Evolutionary conservation across 371 early-diverging fungal genomes (phyloP).

Genomic region (Mucor racemosus): DNA sequence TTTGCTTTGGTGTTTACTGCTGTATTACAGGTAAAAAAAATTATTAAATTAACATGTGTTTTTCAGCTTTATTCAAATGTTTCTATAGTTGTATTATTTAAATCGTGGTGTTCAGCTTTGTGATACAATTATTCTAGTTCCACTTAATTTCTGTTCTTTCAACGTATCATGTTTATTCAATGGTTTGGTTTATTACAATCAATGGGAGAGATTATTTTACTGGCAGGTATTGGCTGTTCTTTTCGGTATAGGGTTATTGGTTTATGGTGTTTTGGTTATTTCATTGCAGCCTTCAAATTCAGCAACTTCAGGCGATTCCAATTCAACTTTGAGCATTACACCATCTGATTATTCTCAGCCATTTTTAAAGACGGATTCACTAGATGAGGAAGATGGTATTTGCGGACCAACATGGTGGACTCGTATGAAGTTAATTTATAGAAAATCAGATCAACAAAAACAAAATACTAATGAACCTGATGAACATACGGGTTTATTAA

Average conservation of each 20-base stretch:
- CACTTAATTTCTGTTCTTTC: conserved; percentile 80
- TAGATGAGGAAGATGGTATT: conserved; percentile 20
- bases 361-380: conserved; percentile 22
- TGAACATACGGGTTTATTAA: conserved; percentile 27
- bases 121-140: conserved; percentile 80
- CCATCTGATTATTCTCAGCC: conserved; percentile 23
- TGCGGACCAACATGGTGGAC: conserved; percentile 27
- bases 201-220: conserved; percentile 69
- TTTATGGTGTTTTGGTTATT: conserved; percentile 70
- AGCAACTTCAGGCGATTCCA: background rate
- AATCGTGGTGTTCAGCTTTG: conserved; percentile 77
- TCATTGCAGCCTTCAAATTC: conserved; percentile 52
- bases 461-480: conserved; percentile 10
- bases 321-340: conserved; percentile 1
- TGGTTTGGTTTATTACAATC: conserved; percentile 82
- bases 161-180: conserved; percentile 80
- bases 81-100: conserved; percentile 74
- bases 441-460: background rate
- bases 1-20: conserved; percentile 68
- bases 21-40: conserved; percentile 72
- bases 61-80: background rate
- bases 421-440: conserved; percentile 17
- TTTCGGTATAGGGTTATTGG: conserved; percentile 68
- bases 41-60: background rate
- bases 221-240: conserved; percentile 71